Base-by-base conservation (phyloP, 1,284 basidiomycete species). In the Schizopora paradoxa region DNA sequence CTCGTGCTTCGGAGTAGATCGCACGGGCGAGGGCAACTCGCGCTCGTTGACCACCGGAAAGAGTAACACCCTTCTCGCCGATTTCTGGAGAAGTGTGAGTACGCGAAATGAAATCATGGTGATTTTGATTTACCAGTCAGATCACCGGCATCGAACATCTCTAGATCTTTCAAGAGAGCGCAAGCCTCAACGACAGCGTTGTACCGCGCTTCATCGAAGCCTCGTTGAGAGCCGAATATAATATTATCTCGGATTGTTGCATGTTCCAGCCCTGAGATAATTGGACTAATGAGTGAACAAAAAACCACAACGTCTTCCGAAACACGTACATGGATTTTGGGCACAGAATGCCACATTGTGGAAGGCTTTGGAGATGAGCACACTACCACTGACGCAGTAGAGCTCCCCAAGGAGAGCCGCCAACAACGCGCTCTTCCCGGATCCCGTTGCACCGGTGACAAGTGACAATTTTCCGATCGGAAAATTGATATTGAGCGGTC, bases 161-260 rank as follows among this genome's bases (percentile, higher is more conserved):
- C 73, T 45, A 93, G 66, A 63, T 95, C 91, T 5, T 74, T 73
- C 46, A 68, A 61, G 4, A 93, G 70, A 11, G 90, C 89, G 61
- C 91, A 94, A 6, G 86, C 88, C 26, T 88, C 79, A 16, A 93
- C 61, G 6, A 89, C 85, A 6, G 71, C 67, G 31, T 80, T 68
- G 62, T 94, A 94, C 18, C 90, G 73, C 29, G 65, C 62, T 57
- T 82, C 73, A 54, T 91, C 79, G 53, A 72, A 82, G 3, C 83
- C 79, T 50, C 69, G 72, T 6, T 66, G 57, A 16, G 81, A 78
- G 1, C 86, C 86, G 60, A 92, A 95, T 3, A 91, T 66, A 54
- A 91, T 84, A 56, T 91, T 91, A 38, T 89, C 84, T 14, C 78
- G 73, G 45, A 91, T 86, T 2, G 86, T 88, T 5, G 83, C 86